Evolutionary conservation across 768 basidiomycete species (phyloP).

Genomic region (Serendipita indica): DNA sequence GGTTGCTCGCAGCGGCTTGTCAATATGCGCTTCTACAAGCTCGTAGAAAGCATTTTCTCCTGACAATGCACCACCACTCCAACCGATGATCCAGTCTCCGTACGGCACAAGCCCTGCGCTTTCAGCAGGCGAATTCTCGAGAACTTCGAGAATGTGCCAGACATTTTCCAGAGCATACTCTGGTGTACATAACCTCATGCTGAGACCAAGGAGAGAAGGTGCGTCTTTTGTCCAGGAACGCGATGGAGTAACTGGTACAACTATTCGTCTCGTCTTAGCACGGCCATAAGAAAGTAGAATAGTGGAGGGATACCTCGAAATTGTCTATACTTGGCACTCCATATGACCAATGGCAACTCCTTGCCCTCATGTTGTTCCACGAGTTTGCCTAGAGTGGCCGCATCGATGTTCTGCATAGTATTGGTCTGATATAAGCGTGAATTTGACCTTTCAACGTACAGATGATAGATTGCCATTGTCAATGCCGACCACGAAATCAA

Average conservation of each 20-base stretch:
- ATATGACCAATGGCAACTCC: constrained; percentile 56
- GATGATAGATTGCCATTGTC: constrained; percentile 39
- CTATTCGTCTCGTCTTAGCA: constrained; percentile 26
- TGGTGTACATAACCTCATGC: constrained; percentile 86
- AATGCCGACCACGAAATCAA: constrained; percentile 91
- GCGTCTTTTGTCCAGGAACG: constrained; percentile 60
- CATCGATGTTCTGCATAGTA: constrained; percentile 32
- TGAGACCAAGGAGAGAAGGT: constrained; percentile 86
- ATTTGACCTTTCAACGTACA: constrained; percentile 5
- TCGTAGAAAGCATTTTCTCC: constrained; percentile 96
- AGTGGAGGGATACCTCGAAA: constrained; percentile 63
- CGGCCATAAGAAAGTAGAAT: constrained; percentile 11
- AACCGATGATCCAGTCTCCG: constrained; percentile 65
- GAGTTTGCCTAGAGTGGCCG: constrained; percentile 56
- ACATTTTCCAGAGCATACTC: constrained; percentile 81
- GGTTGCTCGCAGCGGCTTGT: constrained; percentile 85
- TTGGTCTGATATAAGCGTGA: constrained; percentile 31
- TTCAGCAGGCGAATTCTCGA: constrained; percentile 93
- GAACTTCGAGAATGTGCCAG: constrained; percentile 95
- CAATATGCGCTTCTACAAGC: constrained; percentile 83
- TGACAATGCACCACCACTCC: constrained; percentile 84
- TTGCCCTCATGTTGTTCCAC: constrained; percentile 70
- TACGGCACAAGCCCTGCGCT: constrained; percentile 92
- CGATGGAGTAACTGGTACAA: constrained; percentile 73
- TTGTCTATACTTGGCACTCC: constrained; percentile 65